Conservation (phyloP, 2,329 filamentous ascomycete species). For the Colletotrichum sp. region DNA sequence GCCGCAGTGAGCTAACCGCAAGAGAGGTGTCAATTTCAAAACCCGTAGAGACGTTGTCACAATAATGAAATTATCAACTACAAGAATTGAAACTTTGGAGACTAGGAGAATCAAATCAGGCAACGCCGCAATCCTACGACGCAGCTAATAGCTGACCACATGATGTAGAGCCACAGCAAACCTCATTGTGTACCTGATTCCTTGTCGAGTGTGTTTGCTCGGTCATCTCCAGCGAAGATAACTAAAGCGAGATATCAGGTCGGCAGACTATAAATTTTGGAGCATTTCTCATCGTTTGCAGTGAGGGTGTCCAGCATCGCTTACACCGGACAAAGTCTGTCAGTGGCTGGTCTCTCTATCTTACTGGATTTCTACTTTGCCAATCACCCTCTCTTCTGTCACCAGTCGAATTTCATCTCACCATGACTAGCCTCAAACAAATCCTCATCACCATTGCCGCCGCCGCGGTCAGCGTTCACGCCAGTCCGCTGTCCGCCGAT, state of each 20-base stretch:
- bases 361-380: too few species aligned
- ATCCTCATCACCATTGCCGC: not conserved
- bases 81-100: not conserved
- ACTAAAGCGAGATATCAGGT: not conserved
- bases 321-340: not conserved
- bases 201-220: not conserved
- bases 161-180: not conserved
- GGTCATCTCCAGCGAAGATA: not conserved
- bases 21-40: not conserved
- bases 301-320: not conserved
- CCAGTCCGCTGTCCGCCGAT: not conserved
- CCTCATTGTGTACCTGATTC: not conserved
- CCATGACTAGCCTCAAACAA: not conserved
- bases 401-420: too few species aligned
- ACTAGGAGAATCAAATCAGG: not conserved
- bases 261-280: not conserved
- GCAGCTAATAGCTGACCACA: not conserved
- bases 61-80: not conserved
- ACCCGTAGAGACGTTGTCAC: not conserved
- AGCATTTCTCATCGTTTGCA: not conserved
- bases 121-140: not conserved
- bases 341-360: too few species aligned
- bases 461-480: not conserved
- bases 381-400: too few species aligned
- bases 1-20: not conserved